phyloP scores from a whole-genome alignment of 1,284 basidiomycete species.

The Puccinia novopanici region DNA sequence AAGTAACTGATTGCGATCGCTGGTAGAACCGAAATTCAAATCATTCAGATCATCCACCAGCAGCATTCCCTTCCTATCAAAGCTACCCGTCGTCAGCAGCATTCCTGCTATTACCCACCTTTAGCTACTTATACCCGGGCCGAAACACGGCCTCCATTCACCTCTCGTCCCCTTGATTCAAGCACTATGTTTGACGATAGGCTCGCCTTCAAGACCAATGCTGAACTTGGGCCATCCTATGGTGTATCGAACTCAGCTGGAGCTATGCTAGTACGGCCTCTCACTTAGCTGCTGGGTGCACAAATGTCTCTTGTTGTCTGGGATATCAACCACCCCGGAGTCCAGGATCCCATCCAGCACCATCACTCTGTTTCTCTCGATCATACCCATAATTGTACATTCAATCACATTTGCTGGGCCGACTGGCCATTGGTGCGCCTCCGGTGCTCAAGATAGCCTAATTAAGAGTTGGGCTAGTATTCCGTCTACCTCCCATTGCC shows the following conservation, averaged over 20 bases:
- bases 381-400: conserved; percentile 43
- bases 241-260: conserved; percentile 33
- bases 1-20: conserved; percentile 32
- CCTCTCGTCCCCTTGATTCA: conserved; percentile 9
- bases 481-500: neutral
- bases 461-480: conserved; percentile 40
- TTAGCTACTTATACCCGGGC: neutral
- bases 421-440: conserved; percentile 43
- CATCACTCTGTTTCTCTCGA: conserved; percentile 31
- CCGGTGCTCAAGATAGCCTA: conserved; percentile 44
- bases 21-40: conserved; percentile 35
- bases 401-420: conserved; percentile 46
- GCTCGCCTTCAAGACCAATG: conserved; percentile 34
- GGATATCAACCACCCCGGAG: conserved; percentile 38
- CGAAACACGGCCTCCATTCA: conserved; percentile 1
- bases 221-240: conserved; percentile 39
- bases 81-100: neutral
- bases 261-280: conserved; percentile 30
- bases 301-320: conserved; percentile 36
- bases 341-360: neutral
- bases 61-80: conserved; percentile 7
- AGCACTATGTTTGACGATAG: conserved; percentile 29
- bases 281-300: conserved; percentile 27
- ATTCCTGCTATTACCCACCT: conserved; percentile 14
- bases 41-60: conserved; percentile 30